A percentile compares a stretch with the other conserved stretches of the same genome.
Evolutionary conservation across 192 early-diverging fungal genomes (phyloP).

Genomic region (Backusella sp.): DNA sequence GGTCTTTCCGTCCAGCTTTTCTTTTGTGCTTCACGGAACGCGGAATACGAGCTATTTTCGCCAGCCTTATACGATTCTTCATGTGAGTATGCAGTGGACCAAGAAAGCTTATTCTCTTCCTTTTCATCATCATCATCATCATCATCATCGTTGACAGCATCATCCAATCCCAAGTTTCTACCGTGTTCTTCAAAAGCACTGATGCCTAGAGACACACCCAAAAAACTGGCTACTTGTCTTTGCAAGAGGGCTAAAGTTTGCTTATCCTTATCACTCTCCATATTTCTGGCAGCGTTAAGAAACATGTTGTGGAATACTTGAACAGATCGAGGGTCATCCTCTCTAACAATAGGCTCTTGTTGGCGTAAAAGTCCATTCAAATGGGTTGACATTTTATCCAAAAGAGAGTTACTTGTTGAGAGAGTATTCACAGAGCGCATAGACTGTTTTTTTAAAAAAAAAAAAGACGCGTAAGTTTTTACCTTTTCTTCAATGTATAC

Average conservation of each 20-base stretch:
- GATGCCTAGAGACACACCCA: conserved; percentile 17
- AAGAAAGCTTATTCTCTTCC: conserved; percentile 8
- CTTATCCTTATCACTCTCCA: conserved; percentile 24
- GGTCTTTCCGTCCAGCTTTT: conserved; percentile 1
- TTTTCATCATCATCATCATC: conserved; percentile 2
- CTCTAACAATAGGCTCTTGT: conserved; percentile 2
- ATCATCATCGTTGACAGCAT: background rate
- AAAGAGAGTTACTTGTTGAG: background rate
- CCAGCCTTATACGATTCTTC: background rate
- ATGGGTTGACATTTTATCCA: conserved; percentile 15
- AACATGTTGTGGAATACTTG: conserved; percentile 25
- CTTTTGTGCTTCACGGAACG: conserved; percentile 5
- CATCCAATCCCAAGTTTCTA: background rate
- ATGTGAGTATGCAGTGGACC: background rate
- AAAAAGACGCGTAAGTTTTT: background rate
- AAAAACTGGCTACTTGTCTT: conserved; percentile 18
- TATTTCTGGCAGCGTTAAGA: background rate
- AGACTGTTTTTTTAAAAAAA: conserved; percentile 9
- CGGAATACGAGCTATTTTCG: conserved; percentile 4
- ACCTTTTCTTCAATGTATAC: background rate
- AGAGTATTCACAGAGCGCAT: conserved; percentile 19
- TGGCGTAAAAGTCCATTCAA: conserved; percentile 12
- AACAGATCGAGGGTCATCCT: conserved; percentile 6
- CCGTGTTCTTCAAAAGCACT: background rate
- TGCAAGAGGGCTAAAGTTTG: conserved; percentile 19